phyloP scores from a whole-genome alignment of 2,329 filamentous ascomycete genomes.

The Pseudogymnoascus sp. region DNA sequence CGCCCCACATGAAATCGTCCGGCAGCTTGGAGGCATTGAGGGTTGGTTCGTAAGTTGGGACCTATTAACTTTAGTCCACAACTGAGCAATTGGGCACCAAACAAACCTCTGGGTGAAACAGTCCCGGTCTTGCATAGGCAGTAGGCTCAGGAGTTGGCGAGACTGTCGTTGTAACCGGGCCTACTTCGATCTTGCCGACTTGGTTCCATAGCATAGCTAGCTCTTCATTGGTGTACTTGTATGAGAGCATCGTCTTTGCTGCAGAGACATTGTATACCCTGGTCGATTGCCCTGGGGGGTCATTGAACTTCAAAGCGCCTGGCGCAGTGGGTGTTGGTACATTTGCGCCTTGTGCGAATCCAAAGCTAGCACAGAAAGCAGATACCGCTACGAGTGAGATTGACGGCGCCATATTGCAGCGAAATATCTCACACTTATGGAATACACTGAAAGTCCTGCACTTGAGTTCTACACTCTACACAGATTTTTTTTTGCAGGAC shows the following conservation, averaged over 20 bases:
- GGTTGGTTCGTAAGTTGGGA: slow-evolving; percentile 19
- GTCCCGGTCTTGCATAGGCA: slow-evolving; percentile 30
- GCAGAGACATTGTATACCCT: slow-evolving; percentile 33
- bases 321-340: background rate
- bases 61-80: background rate
- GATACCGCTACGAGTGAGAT: background rate
- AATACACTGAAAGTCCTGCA: background rate
- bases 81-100: slow-evolving; percentile 20
- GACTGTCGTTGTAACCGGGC: slow-evolving; percentile 35
- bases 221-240: slow-evolving; percentile 39
- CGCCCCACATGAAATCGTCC: slow-evolving; percentile 34
- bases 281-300: slow-evolving; percentile 15
- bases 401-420: background rate
- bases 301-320: background rate
- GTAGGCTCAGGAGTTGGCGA: slow-evolving; percentile 35
- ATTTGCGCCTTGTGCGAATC: background rate
- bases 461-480: background rate
- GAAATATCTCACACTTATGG: background rate
- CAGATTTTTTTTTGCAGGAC: background rate
- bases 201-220: slow-evolving; percentile 38
- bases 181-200: slow-evolving; percentile 34
- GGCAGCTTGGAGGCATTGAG: slow-evolving; percentile 31
- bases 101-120: slow-evolving; percentile 36
- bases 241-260: slow-evolving; percentile 34
- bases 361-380: background rate